Evolutionary conservation across 192 early-diverging fungal species (phyloP).

Genomic region (Pilaira anomala): DNA sequence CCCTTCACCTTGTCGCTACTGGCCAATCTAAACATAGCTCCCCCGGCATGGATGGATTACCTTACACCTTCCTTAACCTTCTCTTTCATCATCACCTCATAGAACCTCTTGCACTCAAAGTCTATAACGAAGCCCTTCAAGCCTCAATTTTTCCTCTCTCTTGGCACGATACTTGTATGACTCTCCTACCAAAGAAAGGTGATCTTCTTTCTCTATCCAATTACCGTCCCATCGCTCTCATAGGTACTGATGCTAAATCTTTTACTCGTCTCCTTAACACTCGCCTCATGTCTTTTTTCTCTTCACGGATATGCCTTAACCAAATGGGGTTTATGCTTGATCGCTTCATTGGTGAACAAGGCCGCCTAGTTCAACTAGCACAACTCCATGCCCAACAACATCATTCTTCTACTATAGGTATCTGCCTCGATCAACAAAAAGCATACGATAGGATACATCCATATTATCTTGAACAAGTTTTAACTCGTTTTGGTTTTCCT

Average conservation of each 20-base stretch:
- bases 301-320: not conserved
- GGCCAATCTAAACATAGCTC: too few species aligned
- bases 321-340: conserved; percentile 18
- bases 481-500: not conserved
- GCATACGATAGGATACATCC: conserved; percentile 7
- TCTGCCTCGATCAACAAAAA: conserved; percentile 16
- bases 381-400: not conserved
- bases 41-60: too few species aligned
- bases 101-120: not conserved
- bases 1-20: too few species aligned
- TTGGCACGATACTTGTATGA: conserved; percentile 10
- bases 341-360: conserved; percentile 17
- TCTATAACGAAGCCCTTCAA: not conserved
- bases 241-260: conserved; percentile 13
- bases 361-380: not conserved
- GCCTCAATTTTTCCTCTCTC: not conserved
- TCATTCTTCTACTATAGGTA: not conserved
- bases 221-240: conserved; percentile 7
- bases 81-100: too few species aligned
- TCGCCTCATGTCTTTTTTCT: not conserved
- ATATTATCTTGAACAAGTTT: not conserved
- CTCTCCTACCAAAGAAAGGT: conserved; percentile 29
- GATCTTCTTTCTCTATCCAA: conserved; percentile 14
- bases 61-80: too few species aligned
- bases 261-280: not conserved